Evolutionary conservation across 2,329 filamentous ascomycete species (phyloP).

Genomic region (Aschersonia sp.): DNA sequence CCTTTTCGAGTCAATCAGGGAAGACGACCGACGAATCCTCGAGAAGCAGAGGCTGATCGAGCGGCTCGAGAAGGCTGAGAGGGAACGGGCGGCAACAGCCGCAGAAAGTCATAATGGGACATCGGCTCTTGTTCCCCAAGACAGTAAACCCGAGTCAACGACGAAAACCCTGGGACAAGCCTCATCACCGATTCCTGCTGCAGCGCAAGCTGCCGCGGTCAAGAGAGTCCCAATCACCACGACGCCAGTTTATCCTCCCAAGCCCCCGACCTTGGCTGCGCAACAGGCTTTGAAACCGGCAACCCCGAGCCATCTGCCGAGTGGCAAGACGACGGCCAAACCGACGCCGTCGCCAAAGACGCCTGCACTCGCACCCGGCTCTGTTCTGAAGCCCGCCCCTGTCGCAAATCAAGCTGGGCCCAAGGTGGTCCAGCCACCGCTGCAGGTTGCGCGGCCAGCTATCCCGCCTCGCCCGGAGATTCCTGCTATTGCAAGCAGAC

Average conservation of each 20-base stretch:
- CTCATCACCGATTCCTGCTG: slow-evolving; percentile 1
- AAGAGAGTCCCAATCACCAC: slow-evolving; percentile 16
- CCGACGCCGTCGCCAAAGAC: slow-evolving; percentile 16
- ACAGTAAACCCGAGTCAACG: slow-evolving; percentile 11
- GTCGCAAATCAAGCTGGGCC: slow-evolving; percentile 16
- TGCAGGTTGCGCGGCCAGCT: slow-evolving; percentile 15
- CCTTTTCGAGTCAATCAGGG: slow-evolving; percentile 53
- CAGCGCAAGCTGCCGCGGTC: slow-evolving; percentile 4
- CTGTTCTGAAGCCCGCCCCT: slow-evolving; percentile 22
- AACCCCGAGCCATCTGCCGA: too few species aligned
- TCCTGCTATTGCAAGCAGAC: slow-evolving; percentile 10
- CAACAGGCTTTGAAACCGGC: slow-evolving; percentile 7
- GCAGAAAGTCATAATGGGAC: slow-evolving; percentile 18
- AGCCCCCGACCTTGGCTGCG: slow-evolving; percentile 11
- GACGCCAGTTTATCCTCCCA: slow-evolving; percentile 19
- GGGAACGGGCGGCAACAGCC: slow-evolving; percentile 20
- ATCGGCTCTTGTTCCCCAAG: slow-evolving; percentile 17
- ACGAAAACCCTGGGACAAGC: not conserved
- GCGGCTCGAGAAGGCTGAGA: slow-evolving; percentile 42
- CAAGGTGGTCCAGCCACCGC: slow-evolving; percentile 16
- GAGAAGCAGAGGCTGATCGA: slow-evolving; percentile 52
- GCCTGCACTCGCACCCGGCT: slow-evolving; percentile 5
- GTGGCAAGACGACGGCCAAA: not conserved
- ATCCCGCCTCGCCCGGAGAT: slow-evolving; percentile 19
- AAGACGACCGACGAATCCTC: slow-evolving; percentile 57